Base-by-base conservation (phyloP, 1,284 basidiomycete genomes). In the Cryptococcus amylolentus region DNA sequence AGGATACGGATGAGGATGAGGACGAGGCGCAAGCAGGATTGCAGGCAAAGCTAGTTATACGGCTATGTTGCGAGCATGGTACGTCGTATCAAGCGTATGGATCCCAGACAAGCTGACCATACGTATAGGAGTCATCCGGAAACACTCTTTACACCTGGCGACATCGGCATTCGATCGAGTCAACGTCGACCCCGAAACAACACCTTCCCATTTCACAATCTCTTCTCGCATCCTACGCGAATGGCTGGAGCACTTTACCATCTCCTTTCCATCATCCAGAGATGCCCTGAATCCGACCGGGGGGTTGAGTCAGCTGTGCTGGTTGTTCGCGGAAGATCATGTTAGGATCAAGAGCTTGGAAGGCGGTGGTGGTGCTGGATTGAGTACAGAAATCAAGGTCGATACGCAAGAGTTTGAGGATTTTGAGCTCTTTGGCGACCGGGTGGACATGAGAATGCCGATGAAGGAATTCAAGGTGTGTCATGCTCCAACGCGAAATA, bases 391-490 rank as follows among this genome's bases (percentile, higher is more conserved):
- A 62, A 72, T 78, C 55, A 71, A 68, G 41, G 60, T 78, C 14
- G 64, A 71, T 46, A 57, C 61, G 14, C 64, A 57, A 16, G 75
- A 77, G 51, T 78, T 78, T 54, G 65, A 69, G n/a, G 65, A 73
- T 20, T 76, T 75, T 55, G 64, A 63, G 38, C 56, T 73, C 0
- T 55, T 57, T 5, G 60, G 66, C 4, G 62, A 65, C 5, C 50
- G 66, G 18, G 64, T 76, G 3, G 70, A 72, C 39, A 54, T 78
- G 40, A 71, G 72, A 0, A 58, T 78, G 40, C 77, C 77, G 1
- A 73, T 78, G 72, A 69, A 67, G 38, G 77, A 78, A 62, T 78
- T 78, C 58, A 71, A 73, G 58, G 77, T 77, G 58, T 31, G n/a
- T 27, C 51, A 31, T 45, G 16, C 10, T 31, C 20, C 10, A 10